Percentiles rank a stretch among this genome's conserved stretches.
phyloP scores from a whole-genome alignment of 2,329 filamentous ascomycete species.

The Talaromyces sp. region DNA sequence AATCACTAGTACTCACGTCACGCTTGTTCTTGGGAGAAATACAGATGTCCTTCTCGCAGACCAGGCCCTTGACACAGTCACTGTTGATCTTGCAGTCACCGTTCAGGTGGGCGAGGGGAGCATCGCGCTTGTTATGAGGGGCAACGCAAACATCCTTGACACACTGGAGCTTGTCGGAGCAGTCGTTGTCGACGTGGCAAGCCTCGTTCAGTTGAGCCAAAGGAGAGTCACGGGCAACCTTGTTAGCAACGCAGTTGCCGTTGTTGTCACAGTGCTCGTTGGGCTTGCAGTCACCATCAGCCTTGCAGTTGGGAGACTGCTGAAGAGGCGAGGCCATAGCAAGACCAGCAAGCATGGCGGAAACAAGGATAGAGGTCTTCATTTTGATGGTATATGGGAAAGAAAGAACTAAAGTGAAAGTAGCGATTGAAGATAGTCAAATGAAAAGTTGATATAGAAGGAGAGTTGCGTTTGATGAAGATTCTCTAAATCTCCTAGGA shows the following conservation, averaged over 20 bases:
- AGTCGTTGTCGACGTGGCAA: constrained; percentile 5
- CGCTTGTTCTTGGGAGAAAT: constrained; percentile 9
- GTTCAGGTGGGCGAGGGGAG: constrained; percentile 1
- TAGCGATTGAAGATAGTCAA: neutral
- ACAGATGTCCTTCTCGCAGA: constrained; percentile 6
- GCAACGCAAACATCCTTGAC: constrained; percentile 3
- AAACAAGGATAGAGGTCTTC: constrained; percentile 10
- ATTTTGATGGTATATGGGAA: neutral
- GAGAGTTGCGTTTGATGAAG: neutral
- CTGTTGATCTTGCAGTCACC: constrained; percentile 6
- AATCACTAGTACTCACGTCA: neutral
- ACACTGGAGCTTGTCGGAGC: neutral
- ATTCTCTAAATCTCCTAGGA: neutral
- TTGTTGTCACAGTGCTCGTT: constrained; percentile 5
- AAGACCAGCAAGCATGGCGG: constrained; percentile 8
- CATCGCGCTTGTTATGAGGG: constrained; percentile 5
- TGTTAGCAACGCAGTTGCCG: constrained; percentile 8
- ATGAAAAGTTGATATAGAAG: neutral
- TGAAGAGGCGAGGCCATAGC: constrained; percentile 9
- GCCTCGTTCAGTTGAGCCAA: constrained; percentile 4
- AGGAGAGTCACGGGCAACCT: constrained; percentile 2
- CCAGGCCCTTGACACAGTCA: constrained; percentile 8
- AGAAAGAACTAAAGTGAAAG: neutral
- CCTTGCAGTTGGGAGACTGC: constrained; percentile 7
- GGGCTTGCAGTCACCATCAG: constrained; percentile 9